Percentiles rank a stretch among this genome's conserved stretches.
These are phyloP conservation scores for Rhinocladiella similis DNA, from an alignment of 2,329 filamentous ascomycete genomes.

Conservation along the genomic window DNA sequence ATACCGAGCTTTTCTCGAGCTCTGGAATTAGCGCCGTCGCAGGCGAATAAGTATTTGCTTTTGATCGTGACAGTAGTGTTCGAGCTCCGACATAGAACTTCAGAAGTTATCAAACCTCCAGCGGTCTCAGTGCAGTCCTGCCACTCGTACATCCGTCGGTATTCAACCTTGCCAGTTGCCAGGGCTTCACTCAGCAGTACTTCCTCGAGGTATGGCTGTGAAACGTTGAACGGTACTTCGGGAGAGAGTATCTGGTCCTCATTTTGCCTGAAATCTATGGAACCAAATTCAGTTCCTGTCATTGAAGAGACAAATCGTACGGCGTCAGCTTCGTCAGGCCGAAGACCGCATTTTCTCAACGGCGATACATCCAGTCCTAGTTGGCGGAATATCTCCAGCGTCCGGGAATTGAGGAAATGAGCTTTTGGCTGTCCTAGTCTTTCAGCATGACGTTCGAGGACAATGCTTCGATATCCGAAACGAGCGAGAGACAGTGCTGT, in stretches of 20 bases:
- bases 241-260: background rate
- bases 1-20: background rate
- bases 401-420: constrained; percentile 30
- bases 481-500: too few species aligned
- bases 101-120: background rate
- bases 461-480: background rate
- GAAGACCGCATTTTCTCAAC: background rate
- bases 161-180: background rate
- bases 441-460: constrained; percentile 28
- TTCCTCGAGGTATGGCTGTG: background rate
- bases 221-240: constrained; percentile 1
- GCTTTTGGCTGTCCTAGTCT: constrained; percentile 31
- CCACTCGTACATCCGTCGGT: background rate
- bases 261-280: too few species aligned
- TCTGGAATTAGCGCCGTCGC: background rate
- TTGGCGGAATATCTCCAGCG: constrained; percentile 31
- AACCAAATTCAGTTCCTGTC: too few species aligned
- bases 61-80: background rate
- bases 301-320: background rate
- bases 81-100: background rate
- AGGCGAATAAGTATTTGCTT: background rate
- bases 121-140: background rate
- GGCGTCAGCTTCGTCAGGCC: background rate
- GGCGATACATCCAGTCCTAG: constrained; percentile 29
- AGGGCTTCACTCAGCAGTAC: constrained; percentile 32